Conservation (phyloP, 225 moss, liverwort and hornwort genomes). For the Antitrichia curtipendula region DNA sequence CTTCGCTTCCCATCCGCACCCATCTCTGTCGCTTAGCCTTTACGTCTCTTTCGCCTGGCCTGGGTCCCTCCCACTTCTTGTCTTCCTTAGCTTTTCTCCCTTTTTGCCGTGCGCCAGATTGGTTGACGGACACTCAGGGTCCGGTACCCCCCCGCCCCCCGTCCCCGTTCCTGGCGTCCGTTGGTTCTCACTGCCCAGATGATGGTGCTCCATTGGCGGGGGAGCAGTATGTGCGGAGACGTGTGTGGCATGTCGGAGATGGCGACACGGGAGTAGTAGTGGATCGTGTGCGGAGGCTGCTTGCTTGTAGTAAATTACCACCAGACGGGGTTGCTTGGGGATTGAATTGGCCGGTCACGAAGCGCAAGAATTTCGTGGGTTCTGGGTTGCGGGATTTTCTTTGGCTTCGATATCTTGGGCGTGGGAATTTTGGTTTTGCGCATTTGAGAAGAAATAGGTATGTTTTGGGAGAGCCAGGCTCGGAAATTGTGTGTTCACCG, state of each 20-base stretch:
- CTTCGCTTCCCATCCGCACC: neutral
- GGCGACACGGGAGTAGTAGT: neutral
- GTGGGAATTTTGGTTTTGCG: neutral
- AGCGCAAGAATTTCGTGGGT: neutral
- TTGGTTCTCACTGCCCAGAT: neutral
- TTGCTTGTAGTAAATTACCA: neutral
- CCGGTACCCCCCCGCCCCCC: neutral
- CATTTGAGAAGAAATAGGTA: neutral
- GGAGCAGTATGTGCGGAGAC: constrained; percentile 12
- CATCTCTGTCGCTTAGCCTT: neutral
- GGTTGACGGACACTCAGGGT: neutral
- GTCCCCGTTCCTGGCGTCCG: neutral
- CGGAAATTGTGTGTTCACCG: neutral
- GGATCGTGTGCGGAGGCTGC: neutral
- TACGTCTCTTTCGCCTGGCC: neutral
- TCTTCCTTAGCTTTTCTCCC: neutral
- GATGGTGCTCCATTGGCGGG: neutral
- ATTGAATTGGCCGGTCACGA: neutral
- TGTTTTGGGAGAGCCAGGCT: neutral
- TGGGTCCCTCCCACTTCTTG: neutral
- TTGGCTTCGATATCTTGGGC: neutral
- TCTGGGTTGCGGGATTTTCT: neutral
- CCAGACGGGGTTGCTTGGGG: neutral
- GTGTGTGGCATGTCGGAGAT: constrained; percentile 2
- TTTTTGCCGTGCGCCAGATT: constrained; percentile 5